Evolutionary conservation across 1,284 basidiomycete genomes (phyloP).

Genomic region (Peniophora sp.): DNA sequence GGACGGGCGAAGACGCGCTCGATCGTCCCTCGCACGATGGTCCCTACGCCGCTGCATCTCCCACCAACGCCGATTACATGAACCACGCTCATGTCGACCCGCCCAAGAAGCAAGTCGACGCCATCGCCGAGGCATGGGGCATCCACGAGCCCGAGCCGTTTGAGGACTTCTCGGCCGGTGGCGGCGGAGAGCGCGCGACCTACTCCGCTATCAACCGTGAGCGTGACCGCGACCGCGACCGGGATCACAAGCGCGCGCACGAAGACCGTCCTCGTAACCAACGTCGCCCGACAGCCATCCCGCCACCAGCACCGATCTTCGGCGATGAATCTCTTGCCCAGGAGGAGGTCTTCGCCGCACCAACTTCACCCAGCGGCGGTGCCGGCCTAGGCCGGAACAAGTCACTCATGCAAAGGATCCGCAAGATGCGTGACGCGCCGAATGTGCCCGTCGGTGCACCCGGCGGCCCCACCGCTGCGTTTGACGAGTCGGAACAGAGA

Average conservation of each 20-base stretch:
- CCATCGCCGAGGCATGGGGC: conserved; percentile 80
- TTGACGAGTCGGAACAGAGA: conserved; percentile 20
- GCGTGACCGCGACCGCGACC: conserved; percentile 23
- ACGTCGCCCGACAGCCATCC: conserved; percentile 30
- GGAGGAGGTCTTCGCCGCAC: conserved; percentile 19
- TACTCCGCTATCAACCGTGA: conserved; percentile 49
- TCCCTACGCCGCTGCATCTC: conserved; percentile 3
- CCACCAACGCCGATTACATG: conserved; percentile 33
- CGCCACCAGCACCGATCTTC: conserved; percentile 76
- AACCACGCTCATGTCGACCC: conserved; percentile 29
- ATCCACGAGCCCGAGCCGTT: conserved; percentile 83
- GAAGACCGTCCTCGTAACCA: conserved; percentile 23
- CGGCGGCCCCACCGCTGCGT: conserved; percentile 3
- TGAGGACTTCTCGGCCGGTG: conserved; percentile 80
- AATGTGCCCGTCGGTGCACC: conserved; percentile 58
- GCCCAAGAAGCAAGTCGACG: conserved; percentile 72
- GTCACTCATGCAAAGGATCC: conserved; percentile 77
- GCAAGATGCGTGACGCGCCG: conserved; percentile 75
- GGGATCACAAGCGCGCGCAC: conserved; percentile 6
- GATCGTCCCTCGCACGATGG: neutral
- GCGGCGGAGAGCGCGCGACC: conserved; percentile 37
- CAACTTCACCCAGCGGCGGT: conserved; percentile 26
- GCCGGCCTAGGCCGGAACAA: conserved; percentile 58
- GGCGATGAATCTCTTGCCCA: conserved; percentile 37
- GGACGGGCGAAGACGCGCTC: conserved; percentile 33